A percentile compares a stretch with the other conserved stretches of the same genome.
These are phyloP conservation scores for Lyophyllum semitale DNA, from an alignment of 768 basidiomycete genomes.

Conservation along the genomic window DNA sequence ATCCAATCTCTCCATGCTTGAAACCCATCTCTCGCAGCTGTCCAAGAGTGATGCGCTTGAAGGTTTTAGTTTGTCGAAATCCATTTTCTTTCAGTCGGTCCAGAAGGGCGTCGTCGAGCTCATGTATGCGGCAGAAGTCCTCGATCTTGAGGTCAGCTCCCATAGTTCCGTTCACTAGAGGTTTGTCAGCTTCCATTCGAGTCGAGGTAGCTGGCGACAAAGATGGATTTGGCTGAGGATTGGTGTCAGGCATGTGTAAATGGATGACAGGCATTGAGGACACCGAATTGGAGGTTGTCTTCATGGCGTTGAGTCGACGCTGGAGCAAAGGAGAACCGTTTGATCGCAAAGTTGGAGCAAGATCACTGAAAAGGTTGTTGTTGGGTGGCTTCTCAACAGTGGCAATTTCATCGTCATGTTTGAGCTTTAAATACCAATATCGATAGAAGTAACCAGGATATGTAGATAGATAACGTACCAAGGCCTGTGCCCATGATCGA, in stretches of 20 bases:
- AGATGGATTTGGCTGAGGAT: neutral
- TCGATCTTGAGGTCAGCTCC: neutral
- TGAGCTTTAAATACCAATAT: too few species aligned
- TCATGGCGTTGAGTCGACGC: neutral
- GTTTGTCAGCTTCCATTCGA: neutral
- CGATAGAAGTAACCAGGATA: too few species aligned
- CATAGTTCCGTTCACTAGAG: neutral
- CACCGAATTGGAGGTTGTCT: neutral
- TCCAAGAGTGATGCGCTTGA: conserved; percentile 7
- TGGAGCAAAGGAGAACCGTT: conserved; percentile 2
- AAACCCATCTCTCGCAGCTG: conserved; percentile 19
- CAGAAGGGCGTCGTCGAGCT: neutral
- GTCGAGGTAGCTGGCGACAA: neutral
- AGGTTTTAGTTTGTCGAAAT: conserved; percentile 7
- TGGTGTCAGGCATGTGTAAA: too few species aligned
- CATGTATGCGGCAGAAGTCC: conserved; percentile 2
- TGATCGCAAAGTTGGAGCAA: too few species aligned
- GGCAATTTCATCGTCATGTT: too few species aligned
- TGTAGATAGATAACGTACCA: too few species aligned
- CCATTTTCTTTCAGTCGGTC: neutral
- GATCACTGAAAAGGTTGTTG: too few species aligned
- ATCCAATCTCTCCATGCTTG: conserved; percentile 2
- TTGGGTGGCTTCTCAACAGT: too few species aligned
- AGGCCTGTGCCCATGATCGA: too few species aligned
- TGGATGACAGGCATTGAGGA: neutral